Conservation (phyloP, 1,139 yeast species). For the Nakaseomyces kungkrabaensis region DNA sequence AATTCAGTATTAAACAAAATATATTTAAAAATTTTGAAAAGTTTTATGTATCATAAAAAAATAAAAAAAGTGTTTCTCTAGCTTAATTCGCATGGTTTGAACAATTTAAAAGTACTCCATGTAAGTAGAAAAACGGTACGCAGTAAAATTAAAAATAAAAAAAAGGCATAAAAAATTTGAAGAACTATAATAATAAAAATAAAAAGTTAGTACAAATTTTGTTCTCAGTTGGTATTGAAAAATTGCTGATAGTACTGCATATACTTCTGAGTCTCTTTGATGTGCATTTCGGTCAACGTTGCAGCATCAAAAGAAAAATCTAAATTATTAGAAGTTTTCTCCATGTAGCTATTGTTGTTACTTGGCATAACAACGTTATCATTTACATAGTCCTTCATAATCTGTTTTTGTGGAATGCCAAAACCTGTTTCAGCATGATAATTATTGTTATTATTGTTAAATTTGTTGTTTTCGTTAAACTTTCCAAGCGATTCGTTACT, state of each 20-base stretch:
- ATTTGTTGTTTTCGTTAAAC: not conserved
- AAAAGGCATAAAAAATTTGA: no score
- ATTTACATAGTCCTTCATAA: not conserved
- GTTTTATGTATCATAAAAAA: no score
- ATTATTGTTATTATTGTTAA: not conserved
- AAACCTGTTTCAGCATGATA: no score
- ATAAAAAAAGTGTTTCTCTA: no score
- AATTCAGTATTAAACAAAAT: no score
- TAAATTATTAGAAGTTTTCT: not conserved
- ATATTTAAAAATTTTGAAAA: no score
- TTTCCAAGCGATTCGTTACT: not conserved
- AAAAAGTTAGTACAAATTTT: no score
- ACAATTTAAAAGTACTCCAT: no score
- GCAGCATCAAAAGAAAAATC: not conserved
- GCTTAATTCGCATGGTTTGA: no score
- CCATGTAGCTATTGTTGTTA: not conserved
- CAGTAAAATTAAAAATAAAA: not conserved
- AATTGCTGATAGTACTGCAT: slow-evolving; percentile 2
- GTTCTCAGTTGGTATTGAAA: not conserved
- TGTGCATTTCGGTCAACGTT: not conserved
- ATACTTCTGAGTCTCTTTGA: not conserved
- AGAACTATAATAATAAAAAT: no score
- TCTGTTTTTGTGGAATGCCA: not conserved
- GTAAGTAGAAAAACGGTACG: no score
- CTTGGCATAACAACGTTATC: not conserved